These are phyloP conservation scores for Debaryomyces robertsiae DNA, from an alignment of 1,139 yeast genomes.

Conservation along the genomic window DNA sequence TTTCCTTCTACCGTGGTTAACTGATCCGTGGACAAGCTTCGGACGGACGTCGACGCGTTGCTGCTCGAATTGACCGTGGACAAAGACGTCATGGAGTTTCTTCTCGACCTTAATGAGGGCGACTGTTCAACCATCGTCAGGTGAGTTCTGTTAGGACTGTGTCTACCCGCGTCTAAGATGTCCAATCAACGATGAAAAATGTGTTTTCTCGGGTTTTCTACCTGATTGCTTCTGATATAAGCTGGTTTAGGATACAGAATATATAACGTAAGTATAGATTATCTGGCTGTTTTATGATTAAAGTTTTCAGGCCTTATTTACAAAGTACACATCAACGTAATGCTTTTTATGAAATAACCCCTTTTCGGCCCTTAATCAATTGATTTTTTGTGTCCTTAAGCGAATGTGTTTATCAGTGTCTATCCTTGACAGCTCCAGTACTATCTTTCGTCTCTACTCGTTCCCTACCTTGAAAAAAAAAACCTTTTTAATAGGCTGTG, in stretches of 20 bases:
- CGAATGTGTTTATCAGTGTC: conserved; percentile 7
- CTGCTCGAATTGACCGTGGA: conserved; percentile 24
- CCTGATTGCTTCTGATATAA: background rate
- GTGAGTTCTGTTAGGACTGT: background rate
- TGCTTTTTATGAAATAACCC: no score
- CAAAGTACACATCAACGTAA: no score
- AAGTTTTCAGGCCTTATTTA: background rate
- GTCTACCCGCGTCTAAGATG: background rate
- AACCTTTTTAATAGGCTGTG: conserved; percentile 4
- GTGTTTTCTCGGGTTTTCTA: background rate
- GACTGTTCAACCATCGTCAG: conserved; percentile 5
- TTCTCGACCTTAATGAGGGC: conserved; percentile 1
- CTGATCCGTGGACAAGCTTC: conserved; percentile 45
- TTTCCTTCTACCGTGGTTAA: conserved; percentile 40
- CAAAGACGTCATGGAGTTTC: conserved; percentile 34
- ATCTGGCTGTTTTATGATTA: background rate
- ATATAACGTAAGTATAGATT: background rate
- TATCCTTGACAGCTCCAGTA: conserved; percentile 1
- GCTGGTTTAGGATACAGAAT: background rate
- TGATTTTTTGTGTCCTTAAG: background rate
- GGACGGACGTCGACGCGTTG: conserved; percentile 15
- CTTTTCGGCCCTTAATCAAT: background rate
- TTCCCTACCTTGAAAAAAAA: conserved; percentile 1
- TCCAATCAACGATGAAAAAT: background rate
- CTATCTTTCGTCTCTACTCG: background rate